Conservation (phyloP, 2,329 filamentous ascomycete species). For the Verticillium longisporum region DNA sequence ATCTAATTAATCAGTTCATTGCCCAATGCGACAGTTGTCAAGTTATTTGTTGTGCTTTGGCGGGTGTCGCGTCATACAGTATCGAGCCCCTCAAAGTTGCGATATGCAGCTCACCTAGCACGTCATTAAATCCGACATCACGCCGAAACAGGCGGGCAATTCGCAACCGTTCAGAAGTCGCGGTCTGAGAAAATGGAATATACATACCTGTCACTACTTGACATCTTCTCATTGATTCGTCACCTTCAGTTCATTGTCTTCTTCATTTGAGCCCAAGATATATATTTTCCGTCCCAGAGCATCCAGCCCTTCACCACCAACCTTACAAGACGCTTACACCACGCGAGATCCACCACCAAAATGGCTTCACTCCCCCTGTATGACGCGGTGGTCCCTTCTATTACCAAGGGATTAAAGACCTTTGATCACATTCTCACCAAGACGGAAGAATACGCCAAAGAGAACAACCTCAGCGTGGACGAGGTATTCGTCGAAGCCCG, state of each 20-base stretch:
- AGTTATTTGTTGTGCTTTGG: neutral
- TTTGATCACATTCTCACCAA: constrained; percentile 22
- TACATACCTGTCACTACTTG: neutral
- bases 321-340: neutral
- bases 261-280: neutral
- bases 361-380: constrained; percentile 23
- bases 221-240: neutral
- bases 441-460: constrained; percentile 19
- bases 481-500: constrained; percentile 13
- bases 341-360: neutral
- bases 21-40: neutral
- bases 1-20: neutral
- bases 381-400: constrained; percentile 18
- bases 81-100: neutral
- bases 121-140: neutral
- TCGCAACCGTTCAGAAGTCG: neutral
- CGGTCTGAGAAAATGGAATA: neutral
- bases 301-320: neutral
- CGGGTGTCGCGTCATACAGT: neutral
- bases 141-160: neutral
- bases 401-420: constrained; percentile 16
- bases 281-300: neutral
- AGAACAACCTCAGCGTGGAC: constrained; percentile 15
- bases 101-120: neutral
- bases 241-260: neutral